phyloP scores from a whole-genome alignment of 257 asterid species.

The Gentiana macrophylla region DNA sequence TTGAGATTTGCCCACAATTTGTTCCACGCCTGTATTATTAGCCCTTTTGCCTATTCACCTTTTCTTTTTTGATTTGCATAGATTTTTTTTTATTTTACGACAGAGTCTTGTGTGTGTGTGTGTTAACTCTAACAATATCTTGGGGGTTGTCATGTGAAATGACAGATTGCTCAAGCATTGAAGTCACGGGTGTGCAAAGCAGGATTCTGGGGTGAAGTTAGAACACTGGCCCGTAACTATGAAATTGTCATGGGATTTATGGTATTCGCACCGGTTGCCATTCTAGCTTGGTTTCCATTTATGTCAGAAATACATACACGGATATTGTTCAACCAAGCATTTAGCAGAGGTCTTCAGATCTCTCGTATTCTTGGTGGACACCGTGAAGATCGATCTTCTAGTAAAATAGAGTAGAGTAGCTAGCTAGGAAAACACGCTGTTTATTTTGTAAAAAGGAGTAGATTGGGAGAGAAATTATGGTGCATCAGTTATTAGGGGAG shows the following conservation, averaged over 20 bases:
- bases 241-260: constrained; percentile 78
- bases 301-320: constrained; percentile 92
- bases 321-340: constrained; percentile 93
- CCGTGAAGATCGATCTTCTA: too few species aligned
- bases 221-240: constrained; percentile 73
- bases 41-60: too few species aligned
- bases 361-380: constrained; percentile 92
- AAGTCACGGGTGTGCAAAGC: constrained; percentile 50
- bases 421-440: too few species aligned
- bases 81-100: too few species aligned
- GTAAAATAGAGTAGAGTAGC: too few species aligned
- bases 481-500: too few species aligned
- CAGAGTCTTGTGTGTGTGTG: too few species aligned
- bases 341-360: constrained; percentile 95
- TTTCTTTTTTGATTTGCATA: background rate
- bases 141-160: background rate
- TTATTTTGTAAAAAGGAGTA: too few species aligned
- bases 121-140: too few species aligned
- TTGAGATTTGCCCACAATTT: too few species aligned
- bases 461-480: too few species aligned
- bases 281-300: constrained; percentile 90
- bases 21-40: too few species aligned
- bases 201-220: constrained; percentile 84
- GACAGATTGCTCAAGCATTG: constrained; percentile 90
- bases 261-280: constrained; percentile 79